These are phyloP conservation scores for Pyrenophora seminiperda DNA, from an alignment of 2,329 filamentous ascomycete species.

Conservation along the genomic window DNA sequence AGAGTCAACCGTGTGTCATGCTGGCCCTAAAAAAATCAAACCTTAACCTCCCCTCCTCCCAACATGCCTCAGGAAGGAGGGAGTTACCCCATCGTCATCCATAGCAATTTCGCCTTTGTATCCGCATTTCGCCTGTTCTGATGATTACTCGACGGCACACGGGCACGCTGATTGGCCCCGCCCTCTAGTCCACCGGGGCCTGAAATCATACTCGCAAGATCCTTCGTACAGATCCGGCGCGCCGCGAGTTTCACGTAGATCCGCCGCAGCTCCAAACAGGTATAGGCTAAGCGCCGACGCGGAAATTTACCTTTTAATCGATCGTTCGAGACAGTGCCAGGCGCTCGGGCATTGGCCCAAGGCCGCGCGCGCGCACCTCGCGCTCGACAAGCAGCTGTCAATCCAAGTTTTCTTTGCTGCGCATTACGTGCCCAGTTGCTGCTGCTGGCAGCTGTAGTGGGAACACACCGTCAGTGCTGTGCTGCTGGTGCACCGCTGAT, in stretches of 20 bases:
- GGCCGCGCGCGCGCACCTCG: slow-evolving; percentile 32
- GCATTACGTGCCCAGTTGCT: slow-evolving; percentile 23
- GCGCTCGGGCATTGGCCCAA: slow-evolving; percentile 50
- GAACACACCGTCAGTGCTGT: slow-evolving; percentile 25
- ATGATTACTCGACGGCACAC: slow-evolving; percentile 12
- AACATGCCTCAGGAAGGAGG: too few species aligned
- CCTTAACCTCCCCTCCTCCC: too few species aligned
- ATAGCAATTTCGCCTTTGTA: slow-evolving; percentile 14
- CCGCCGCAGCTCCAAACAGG: slow-evolving; percentile 35
- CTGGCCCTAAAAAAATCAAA: neutral
- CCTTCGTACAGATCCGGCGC: slow-evolving; percentile 39
- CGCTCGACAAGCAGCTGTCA: slow-evolving; percentile 22
- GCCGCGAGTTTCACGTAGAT: slow-evolving; percentile 45
- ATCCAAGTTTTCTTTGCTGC: slow-evolving; percentile 14
- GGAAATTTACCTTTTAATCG: slow-evolving; percentile 44
- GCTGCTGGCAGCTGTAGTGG: too few species aligned
- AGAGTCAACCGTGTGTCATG: too few species aligned
- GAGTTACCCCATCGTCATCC: neutral
- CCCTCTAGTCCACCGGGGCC: slow-evolving; percentile 23
- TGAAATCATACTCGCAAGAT: slow-evolving; percentile 39
- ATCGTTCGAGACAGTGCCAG: slow-evolving; percentile 44
- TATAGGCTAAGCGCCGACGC: slow-evolving; percentile 37
- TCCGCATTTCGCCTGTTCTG: slow-evolving; percentile 14
- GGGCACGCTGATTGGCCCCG: slow-evolving; percentile 27
- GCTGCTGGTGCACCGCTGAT: slow-evolving; percentile 21